A percentile compares a stretch with the other conserved stretches of the same genome.
These are phyloP conservation scores for Xylariales sp. DNA, from an alignment of 2,329 filamentous ascomycete genomes.

Conservation along the genomic window DNA sequence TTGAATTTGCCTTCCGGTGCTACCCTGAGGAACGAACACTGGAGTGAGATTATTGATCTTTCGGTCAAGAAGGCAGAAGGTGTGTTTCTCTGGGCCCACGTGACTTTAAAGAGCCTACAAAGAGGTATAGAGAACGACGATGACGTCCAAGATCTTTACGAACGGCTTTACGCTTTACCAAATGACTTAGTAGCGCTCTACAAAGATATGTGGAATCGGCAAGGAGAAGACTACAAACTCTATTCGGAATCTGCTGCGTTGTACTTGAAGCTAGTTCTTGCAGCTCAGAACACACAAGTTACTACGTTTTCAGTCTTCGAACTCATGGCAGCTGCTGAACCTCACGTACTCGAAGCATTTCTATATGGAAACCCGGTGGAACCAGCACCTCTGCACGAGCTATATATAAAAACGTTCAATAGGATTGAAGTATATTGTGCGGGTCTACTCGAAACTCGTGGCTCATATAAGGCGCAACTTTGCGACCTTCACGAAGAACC, in stretches of 20 bases:
- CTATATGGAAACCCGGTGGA: not conserved
- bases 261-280: not conserved
- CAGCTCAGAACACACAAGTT: not conserved
- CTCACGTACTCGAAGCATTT: not conserved
- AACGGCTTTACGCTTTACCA: not conserved
- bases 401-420: not conserved
- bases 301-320: too few species aligned
- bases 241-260: not conserved
- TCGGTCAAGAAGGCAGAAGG: too few species aligned
- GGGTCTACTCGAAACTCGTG: not conserved
- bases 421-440: not conserved
- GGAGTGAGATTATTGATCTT: not conserved
- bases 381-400: not conserved
- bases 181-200: not conserved
- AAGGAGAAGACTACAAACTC: not conserved
- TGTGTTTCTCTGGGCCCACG: not conserved
- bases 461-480: too few species aligned
- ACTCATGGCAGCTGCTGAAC: not conserved
- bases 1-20: not conserved
- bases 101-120: not conserved
- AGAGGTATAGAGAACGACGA: not conserved
- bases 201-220: not conserved
- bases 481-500: too few species aligned
- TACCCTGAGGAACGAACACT: not conserved
- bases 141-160: not conserved